Percentiles rank a stretch among this genome's conserved stretches.
phyloP scores from a whole-genome alignment of 2,329 filamentous ascomycete species.

The Fusarium vanettenii region DNA sequence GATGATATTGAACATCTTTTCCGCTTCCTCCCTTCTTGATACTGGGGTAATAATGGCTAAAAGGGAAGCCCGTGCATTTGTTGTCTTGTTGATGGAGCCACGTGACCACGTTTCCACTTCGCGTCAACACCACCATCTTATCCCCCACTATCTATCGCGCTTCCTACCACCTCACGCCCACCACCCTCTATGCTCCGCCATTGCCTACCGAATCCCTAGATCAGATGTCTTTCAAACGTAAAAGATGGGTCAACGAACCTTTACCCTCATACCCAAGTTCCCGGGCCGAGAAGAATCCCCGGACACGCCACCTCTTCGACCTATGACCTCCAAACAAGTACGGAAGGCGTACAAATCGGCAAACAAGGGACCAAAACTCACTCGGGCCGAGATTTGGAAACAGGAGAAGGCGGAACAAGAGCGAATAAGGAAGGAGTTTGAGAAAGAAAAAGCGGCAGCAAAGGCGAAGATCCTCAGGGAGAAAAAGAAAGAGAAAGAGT shows the following conservation, averaged over 20 bases:
- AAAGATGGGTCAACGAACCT: constrained; percentile 57
- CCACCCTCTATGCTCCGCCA: background rate
- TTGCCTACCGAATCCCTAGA: background rate
- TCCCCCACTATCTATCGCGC: constrained; percentile 28
- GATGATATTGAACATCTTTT: background rate
- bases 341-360: constrained; percentile 53
- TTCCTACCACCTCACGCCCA: constrained; percentile 1
- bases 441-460: constrained; percentile 59
- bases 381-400: constrained; percentile 52
- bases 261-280: constrained; percentile 55
- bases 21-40: background rate
- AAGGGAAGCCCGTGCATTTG: background rate
- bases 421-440: constrained; percentile 63
- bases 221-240: constrained; percentile 34
- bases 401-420: constrained; percentile 63
- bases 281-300: constrained; percentile 35
- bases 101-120: constrained; percentile 44
- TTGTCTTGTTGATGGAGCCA: constrained; percentile 26
- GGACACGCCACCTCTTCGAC: constrained; percentile 36
- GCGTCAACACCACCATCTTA: constrained; percentile 20
- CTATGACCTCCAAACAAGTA: constrained; percentile 58
- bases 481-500: constrained; percentile 66
- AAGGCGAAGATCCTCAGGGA: constrained; percentile 64
- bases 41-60: background rate
- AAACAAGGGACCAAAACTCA: constrained; percentile 51